Evolutionary conservation across 2,329 filamentous ascomycete genomes (phyloP), one percentile per base, ranked within the genome.

Genomic region (Sporothrix pseudoabietina): DNA sequence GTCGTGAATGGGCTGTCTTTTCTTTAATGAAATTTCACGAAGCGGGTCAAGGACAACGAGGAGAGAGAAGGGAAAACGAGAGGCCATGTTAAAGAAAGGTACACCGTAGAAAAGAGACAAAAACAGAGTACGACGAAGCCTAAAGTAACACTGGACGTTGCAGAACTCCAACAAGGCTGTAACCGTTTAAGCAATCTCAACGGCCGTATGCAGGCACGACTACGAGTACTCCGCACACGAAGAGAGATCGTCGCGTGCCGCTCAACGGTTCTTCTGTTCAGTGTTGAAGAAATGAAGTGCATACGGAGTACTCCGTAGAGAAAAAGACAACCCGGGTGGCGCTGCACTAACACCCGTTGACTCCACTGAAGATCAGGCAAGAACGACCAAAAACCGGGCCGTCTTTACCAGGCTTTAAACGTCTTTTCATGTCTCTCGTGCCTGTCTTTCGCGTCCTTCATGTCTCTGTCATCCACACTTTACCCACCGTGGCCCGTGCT

Each of bases 341-440:
- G 61, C 61, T 39, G n/a, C 61, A 66, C 39, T 47, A 66, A 47
- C 61, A 66, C 39, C 61, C 61, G 61, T 8, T 22, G 12, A 39
- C 61, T 66, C 61, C 39, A 66, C 61, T n/a, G 61, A 66, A 30
- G 39, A 47, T 47, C 61, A 66, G 61, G 61, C 22, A 22, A 47
- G n/a, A 22, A 8, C 39, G n/a, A 44, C 59, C 44, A 30, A 39
- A 14, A 61, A 61, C 30, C 14, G 32, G 12, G 39, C n/a, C 26
- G 61, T 47, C 39, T 47, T 47, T 66, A 12, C 61, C 55, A 19
- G 39, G 52, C 9, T 55, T 55, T 26, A 4, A 30, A 12, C 16
- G n/a, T 10, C 39, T 5, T 44, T 66, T 22, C 26, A 26, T 47
- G n/a, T 22, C 12, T 22, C 16, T 35, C 35, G 3, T 35, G 35